These are phyloP conservation scores for Linanthus parryae DNA, from an alignment of 148 eudicot species.

Conservation along the genomic window DNA sequence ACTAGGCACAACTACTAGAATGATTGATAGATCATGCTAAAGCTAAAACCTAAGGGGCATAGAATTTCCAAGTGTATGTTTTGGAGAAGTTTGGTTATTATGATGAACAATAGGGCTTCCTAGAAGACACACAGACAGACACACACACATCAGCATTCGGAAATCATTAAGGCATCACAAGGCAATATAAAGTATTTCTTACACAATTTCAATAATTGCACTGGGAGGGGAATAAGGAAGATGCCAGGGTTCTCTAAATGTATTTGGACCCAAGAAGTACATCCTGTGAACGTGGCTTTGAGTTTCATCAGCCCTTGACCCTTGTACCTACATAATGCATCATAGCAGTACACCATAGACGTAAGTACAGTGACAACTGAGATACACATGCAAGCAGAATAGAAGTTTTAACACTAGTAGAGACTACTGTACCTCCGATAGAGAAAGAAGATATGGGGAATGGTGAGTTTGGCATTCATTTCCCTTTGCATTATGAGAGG, in stretches of 20 bases:
- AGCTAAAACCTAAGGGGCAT: not conserved
- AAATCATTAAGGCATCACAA: not conserved
- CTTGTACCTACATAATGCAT: conserved; percentile 44
- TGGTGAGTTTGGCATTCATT: conserved; percentile 44
- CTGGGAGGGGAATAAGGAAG: conserved; percentile 79
- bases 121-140: too few relatives aligned
- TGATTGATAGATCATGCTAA: not conserved
- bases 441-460: conserved; percentile 67
- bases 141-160: too few relatives aligned
- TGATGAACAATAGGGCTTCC: too few relatives aligned
- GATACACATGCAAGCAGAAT: not conserved
- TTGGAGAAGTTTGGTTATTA: too few relatives aligned
- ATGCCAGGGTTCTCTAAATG: conserved; percentile 94
- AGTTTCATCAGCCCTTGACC: conserved; percentile 67
- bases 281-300: conserved; percentile 77
- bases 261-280: conserved; percentile 88
- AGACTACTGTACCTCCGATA: conserved; percentile 54
- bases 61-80: too few relatives aligned
- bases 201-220: conserved; percentile 79
- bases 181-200: conserved; percentile 26
- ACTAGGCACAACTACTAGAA: not conserved
- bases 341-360: too few relatives aligned
- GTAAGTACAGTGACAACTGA: too few relatives aligned
- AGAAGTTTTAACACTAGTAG: conserved; percentile 5
- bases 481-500: conserved; percentile 30